phyloP scores from a whole-genome alignment of 1,284 basidiomycete genomes.

The Austroboletus sp. region DNA sequence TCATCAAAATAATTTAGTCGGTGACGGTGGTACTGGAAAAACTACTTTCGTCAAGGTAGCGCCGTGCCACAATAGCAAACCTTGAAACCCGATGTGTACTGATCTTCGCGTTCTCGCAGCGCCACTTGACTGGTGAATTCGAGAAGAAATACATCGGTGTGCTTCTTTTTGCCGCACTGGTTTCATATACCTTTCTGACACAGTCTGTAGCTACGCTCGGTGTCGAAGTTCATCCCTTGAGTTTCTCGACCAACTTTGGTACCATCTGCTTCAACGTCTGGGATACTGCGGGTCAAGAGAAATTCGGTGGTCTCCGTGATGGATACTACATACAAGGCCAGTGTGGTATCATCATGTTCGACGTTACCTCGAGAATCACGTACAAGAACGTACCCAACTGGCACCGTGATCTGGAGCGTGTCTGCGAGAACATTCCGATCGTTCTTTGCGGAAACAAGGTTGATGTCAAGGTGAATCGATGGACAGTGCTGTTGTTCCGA shows the following conservation, averaged over 20 bases:
- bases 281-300: constrained; percentile 99
- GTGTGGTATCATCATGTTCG: constrained; percentile 99
- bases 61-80: constrained; percentile 22
- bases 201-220: constrained; percentile 81
- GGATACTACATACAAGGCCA: constrained; percentile 99
- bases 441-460: constrained; percentile 99
- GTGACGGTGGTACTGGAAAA: constrained; percentile 97
- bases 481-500: not conserved
- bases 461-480: constrained; percentile 82
- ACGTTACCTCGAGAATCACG: constrained; percentile 98
- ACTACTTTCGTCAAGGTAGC: constrained; percentile 93
- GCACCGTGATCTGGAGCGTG: constrained; percentile 98
- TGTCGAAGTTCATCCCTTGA: constrained; percentile 96
- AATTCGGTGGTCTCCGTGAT: constrained; percentile 97
- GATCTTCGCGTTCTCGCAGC: constrained; percentile 55
- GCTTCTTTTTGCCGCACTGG: constrained; percentile 19
- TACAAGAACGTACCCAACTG: constrained; percentile 99
- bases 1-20: constrained; percentile 52
- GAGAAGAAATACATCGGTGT: constrained; percentile 99
- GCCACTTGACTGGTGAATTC: constrained; percentile 98
- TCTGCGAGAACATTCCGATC: constrained; percentile 99
- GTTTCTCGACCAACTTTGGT: constrained; percentile 97
- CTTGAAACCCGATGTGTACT: constrained; percentile 42
- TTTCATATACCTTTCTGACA: constrained; percentile 13
- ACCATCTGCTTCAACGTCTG: constrained; percentile 99